Base-by-base conservation (phyloP, 1,139 yeast genomes). In the Oligophagozyma castellii region DNA sequence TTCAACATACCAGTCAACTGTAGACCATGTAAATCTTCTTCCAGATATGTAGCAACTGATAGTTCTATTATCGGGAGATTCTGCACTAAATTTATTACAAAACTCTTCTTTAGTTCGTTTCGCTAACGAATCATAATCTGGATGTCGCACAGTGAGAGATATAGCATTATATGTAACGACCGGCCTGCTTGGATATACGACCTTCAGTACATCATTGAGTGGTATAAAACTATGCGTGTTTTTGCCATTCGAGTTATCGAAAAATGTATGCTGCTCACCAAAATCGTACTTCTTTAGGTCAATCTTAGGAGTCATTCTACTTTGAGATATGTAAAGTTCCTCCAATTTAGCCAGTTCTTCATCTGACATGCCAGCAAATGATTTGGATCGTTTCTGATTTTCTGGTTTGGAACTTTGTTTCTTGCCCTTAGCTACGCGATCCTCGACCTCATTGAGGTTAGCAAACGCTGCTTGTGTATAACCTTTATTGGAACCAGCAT, bases 21-120 rank as follows among this genome's bases (percentile, higher is more conserved):
- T 70, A 8, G 70, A 71, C 78, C 84, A 72, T 1, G 86, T 74
- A 48, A 73, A 78, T 26, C 59, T 60, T 33, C 79, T 59, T 3
- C 77, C 81, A 31, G 73, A 66, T 11, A 76, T 61, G 42, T 72
- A 70, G 15, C 74, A 65, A 35, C 72, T 52, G 12, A 74, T 63
- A n/a, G 65, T 68, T 39, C 81, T 54, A 23, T 37, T 31, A 29
- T 51, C 33, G 2, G 53, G 51, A 12, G 48, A 37, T 14, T 55
- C 51, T 4, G 54, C 53, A 14, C 49, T 38, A 33, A 61, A 53
- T 44, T 39, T 59, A 8, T 29, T 27, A 12, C 34, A 34, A 2
- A 39, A 27, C 14, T 27, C 30, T 2, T 32, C 23, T 19, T 34
- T 39, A 4, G 30, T 11, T 2, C 34, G 30, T 14, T 35, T 32